Base-by-base conservation (phyloP, 2,329 filamentous ascomycete genomes). In the Ceratocystiopsis minuta region DNA sequence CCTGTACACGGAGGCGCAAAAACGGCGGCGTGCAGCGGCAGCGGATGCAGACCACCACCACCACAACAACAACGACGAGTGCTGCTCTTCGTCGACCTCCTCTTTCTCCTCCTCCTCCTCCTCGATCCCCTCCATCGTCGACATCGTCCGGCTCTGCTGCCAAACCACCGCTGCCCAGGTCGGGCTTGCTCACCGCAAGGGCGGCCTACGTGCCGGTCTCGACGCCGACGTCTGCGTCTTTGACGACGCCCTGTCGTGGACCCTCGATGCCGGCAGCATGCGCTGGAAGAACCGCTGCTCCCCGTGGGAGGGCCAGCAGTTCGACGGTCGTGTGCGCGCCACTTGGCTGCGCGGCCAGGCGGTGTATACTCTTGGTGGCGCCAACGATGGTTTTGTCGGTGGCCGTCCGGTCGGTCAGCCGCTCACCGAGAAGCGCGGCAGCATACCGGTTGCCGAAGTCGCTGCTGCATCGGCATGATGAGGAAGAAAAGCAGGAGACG, bases 151-250 rank as follows among this genome's bases (percentile, higher is more conserved):
- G 4, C 78, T 92, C 59, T 96, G 88, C 65, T 81, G 80, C 51
- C 70, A 76, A 52, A 88, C 88, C 51, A 95, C 90, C 1, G 84
- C 90, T 0, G 68, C 70, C 54, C 90, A 98, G 57, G 85, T 96
- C 13, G 90, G 90, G 0, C 66, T 96, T 4, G 68, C 80, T 45
- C 72, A 82, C 50, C 69, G 68, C 49, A 95, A 95, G 63, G 87
- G 87, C n/a, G 78, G 78, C 41, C 61, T 95, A 35, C 71, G 68
- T 44, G 79, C 75, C 0, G 88, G 88, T 0, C 80, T 85, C 60
- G 88, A 96, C 59, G 88, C 80, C 1, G 88, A 96, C 55, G 70
- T 96, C 36, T 90, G 84, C 51, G 78, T 96, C 15, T 95, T 96
- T 56, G 88, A 96, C 55, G 85, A 93, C 48, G 62, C 68, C n/a